Percentiles rank a stretch among this genome's conserved stretches.
phyloP scores from a whole-genome alignment of 176 grass and related monocot species.

The Oryza punctata region DNA sequence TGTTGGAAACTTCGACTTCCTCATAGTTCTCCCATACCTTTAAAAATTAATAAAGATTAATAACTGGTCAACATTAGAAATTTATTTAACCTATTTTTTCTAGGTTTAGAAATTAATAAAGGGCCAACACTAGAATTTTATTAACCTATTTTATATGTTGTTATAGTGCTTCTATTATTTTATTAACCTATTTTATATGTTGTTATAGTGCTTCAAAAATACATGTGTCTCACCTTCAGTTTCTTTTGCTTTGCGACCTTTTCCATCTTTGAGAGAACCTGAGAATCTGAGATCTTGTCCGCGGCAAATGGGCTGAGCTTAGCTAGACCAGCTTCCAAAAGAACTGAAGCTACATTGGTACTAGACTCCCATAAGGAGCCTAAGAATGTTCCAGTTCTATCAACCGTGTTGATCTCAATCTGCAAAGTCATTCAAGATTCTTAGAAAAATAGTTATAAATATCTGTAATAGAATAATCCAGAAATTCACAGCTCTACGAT shows the following conservation, averaged over 20 bases:
- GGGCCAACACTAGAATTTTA: too few species aligned
- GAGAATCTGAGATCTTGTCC: constrained; percentile 75
- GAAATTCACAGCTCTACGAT: too few species aligned
- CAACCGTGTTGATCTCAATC: constrained; percentile 94
- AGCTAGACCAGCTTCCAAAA: constrained; percentile 85
- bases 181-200: too few species aligned
- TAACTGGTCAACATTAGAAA: too few species aligned
- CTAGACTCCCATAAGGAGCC: constrained; percentile 87
- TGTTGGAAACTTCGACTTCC: constrained; percentile 73
- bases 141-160: too few species aligned
- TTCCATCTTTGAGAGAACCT: constrained; percentile 59
- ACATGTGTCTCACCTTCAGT: constrained; percentile 56
- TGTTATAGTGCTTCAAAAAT: neutral
- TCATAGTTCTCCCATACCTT: constrained; percentile 98
- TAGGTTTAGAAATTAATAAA: too few species aligned
- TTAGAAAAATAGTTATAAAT: too few species aligned
- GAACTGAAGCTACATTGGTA: constrained; percentile 71
- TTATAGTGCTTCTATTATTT: too few species aligned
- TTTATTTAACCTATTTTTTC: too few species aligned
- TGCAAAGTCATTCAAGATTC: constrained; percentile 26
- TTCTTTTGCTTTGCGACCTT: constrained; percentile 87
- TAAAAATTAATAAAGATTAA: too few species aligned
- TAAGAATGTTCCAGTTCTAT: constrained; percentile 92
- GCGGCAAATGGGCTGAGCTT: constrained; percentile 67
- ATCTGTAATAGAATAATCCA: too few species aligned